A percentile compares a stretch with the other conserved stretches of the same genome.
These are phyloP conservation scores for Crassisporium funariophilum DNA, from an alignment of 768 basidiomycete genomes.

Conservation along the genomic window DNA sequence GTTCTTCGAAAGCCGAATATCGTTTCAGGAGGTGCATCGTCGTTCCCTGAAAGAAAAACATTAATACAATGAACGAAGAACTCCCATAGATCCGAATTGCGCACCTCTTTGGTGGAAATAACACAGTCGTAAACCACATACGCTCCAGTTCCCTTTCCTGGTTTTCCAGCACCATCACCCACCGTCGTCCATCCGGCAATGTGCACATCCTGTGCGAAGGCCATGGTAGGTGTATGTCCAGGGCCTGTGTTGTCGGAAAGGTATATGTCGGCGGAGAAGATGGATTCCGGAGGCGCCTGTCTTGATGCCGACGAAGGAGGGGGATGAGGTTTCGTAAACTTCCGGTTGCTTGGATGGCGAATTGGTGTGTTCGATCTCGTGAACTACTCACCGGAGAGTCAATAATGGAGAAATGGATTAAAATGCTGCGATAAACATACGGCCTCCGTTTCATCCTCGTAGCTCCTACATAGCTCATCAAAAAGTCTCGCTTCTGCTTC, in stretches of 20 bases:
- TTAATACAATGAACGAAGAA: too few species aligned
- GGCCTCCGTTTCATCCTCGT: constrained; percentile 20
- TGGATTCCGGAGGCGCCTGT: constrained; percentile 40
- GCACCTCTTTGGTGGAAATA: constrained; percentile 56
- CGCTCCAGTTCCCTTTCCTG: constrained; percentile 46
- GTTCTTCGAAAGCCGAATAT: constrained; percentile 64
- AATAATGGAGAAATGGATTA: background rate
- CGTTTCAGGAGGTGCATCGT: constrained; percentile 67
- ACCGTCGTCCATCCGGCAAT: constrained; percentile 75
- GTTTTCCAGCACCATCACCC: constrained; percentile 49
- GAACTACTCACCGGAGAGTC: constrained; percentile 9
- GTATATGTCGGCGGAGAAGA: constrained; percentile 73
- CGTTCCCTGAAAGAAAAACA: too few species aligned
- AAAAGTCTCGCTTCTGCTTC: constrained; percentile 70
- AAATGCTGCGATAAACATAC: constrained; percentile 16
- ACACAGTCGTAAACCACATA: constrained; percentile 74
- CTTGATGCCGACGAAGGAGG: background rate
- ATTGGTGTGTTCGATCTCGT: constrained; percentile 14
- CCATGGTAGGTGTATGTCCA: constrained; percentile 16
- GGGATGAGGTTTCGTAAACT: too few species aligned
- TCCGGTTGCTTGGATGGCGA: too few species aligned
- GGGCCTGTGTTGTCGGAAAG: constrained; percentile 58
- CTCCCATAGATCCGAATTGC: too few species aligned
- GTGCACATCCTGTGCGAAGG: constrained; percentile 65
- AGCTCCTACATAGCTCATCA: constrained; percentile 48